Evolutionary conservation across 441 rosid genomes (phyloP).

Genomic region (Aleurites moluccanus): DNA sequence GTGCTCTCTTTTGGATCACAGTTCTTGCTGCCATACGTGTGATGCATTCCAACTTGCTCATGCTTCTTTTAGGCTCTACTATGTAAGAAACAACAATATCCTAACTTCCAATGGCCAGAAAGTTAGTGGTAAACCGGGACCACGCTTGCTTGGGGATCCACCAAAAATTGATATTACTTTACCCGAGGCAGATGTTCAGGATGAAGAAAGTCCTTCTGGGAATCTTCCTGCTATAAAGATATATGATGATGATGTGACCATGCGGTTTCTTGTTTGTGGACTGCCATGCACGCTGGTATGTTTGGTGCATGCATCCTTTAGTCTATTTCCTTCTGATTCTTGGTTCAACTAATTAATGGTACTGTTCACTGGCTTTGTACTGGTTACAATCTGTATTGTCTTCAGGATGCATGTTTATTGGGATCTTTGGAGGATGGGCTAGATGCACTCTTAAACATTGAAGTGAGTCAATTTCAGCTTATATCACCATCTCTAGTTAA

Average conservation of each 20-base stretch:
- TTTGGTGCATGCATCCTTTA: slow-evolving; percentile 21
- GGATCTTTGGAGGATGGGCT: slow-evolving; percentile 90
- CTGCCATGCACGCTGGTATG: slow-evolving; percentile 61
- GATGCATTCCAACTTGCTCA: slow-evolving; percentile 90
- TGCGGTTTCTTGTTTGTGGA: slow-evolving; percentile 93
- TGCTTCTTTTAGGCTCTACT: slow-evolving; percentile 86
- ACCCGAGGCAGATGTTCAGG: slow-evolving; percentile 68
- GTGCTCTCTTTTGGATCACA: slow-evolving; percentile 38
- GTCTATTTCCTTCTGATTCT: slow-evolving; percentile 16
- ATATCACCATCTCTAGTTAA: not conserved
- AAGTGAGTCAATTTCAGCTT: slow-evolving; percentile 53
- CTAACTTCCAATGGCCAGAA: slow-evolving; percentile 45
- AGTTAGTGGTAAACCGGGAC: slow-evolving; percentile 51
- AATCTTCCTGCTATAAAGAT: slow-evolving; percentile 83
- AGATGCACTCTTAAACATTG: slow-evolving; percentile 87
- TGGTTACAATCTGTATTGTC: slow-evolving; percentile 27
- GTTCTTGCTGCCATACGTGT: slow-evolving; percentile 87
- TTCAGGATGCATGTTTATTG: slow-evolving; percentile 69
- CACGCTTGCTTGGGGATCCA: slow-evolving; percentile 75
- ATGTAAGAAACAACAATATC: slow-evolving; percentile 40
- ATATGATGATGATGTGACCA: slow-evolving; percentile 84
- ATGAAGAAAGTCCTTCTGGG: slow-evolving; percentile 69
- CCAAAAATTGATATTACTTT: slow-evolving; percentile 72
- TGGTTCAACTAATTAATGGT: slow-evolving; percentile 19
- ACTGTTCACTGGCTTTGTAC: not conserved